phyloP scores from a whole-genome alignment of 805 yeast genomes.

The Nakazawaea ernobii region DNA sequence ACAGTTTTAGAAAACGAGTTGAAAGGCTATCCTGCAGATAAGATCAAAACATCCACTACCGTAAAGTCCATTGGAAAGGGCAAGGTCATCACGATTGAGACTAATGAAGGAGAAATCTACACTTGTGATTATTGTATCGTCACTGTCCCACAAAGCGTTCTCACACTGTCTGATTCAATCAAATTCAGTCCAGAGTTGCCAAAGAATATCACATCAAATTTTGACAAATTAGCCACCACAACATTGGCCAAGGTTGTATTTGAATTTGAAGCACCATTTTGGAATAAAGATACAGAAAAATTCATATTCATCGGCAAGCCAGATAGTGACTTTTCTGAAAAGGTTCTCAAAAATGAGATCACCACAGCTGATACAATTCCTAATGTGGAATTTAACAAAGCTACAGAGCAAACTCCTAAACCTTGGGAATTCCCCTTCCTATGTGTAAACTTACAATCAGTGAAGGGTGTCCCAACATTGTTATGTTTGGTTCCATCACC shows the following conservation, averaged over 20 bases:
- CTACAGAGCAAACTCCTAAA: conserved; percentile 14
- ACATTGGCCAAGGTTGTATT: conserved; percentile 42
- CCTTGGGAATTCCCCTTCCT: conserved; percentile 24
- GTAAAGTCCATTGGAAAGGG: conserved; percentile 24
- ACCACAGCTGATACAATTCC: conserved; percentile 3
- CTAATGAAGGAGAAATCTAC: conserved; percentile 15
- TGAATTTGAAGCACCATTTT: conserved; percentile 40
- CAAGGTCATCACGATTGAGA: conserved; percentile 14
- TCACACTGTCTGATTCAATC: conserved; percentile 31
- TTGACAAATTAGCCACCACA: conserved; percentile 30
- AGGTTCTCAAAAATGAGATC: conserved; percentile 9
- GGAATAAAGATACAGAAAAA: conserved; percentile 32
- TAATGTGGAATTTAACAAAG: conserved; percentile 14
- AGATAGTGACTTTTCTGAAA: conserved; percentile 19
- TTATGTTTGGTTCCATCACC: conserved; percentile 45
- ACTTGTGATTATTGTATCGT: conserved; percentile 36
- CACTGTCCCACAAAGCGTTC: conserved; percentile 45
- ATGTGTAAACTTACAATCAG: conserved; percentile 23
- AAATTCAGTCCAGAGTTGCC: conserved; percentile 35
- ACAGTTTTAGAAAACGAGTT: conserved; percentile 23
- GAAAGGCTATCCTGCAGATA: conserved; percentile 18
- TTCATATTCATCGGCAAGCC: conserved; percentile 24
- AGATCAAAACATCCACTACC: conserved; percentile 16
- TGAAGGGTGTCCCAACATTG: conserved; percentile 30
- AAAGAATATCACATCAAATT: conserved; percentile 17